A percentile compares a stretch with the other conserved stretches of the same genome.
Conservation (phyloP, 805 yeast species). For the Lipomyces yamadae region DNA sequence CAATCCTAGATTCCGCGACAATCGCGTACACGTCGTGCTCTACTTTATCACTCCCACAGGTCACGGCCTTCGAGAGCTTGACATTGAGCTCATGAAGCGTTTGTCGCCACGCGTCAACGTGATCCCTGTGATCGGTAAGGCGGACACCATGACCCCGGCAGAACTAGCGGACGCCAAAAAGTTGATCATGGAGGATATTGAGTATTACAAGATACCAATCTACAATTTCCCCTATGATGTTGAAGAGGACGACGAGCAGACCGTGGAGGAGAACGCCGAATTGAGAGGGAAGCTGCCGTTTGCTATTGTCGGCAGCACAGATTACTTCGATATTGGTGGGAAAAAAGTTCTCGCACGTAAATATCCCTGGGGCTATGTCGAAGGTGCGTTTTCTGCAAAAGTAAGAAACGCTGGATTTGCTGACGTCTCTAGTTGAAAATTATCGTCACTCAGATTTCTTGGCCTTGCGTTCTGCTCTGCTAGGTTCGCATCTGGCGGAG, state of each 20-base stretch:
- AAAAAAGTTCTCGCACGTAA: slow-evolving; percentile 55
- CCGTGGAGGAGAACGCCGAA: slow-evolving; percentile 45
- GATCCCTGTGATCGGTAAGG: slow-evolving; percentile 79
- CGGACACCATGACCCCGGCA: slow-evolving; percentile 73
- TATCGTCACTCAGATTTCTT: slow-evolving; percentile 47
- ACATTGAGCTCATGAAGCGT: slow-evolving; percentile 69
- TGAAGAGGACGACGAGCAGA: slow-evolving; percentile 55
- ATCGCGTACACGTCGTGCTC: slow-evolving; percentile 75
- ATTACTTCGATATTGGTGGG: slow-evolving; percentile 48
- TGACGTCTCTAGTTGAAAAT: slow-evolving; percentile 44
- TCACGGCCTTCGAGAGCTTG: slow-evolving; percentile 66
- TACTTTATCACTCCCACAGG: slow-evolving; percentile 73
- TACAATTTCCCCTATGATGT: slow-evolving; percentile 76
- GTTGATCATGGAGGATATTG: slow-evolving; percentile 61
- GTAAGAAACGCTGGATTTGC: neutral
- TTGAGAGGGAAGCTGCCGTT: slow-evolving; percentile 62
- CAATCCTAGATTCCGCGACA: slow-evolving; percentile 71
- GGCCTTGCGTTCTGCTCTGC: slow-evolving; percentile 66
- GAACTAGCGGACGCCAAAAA: slow-evolving; percentile 63
- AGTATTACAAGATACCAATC: slow-evolving; percentile 61
- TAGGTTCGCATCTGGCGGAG: slow-evolving; percentile 84
- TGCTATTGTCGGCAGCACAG: slow-evolving; percentile 61
- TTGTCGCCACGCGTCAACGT: slow-evolving; percentile 77
- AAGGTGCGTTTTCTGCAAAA: slow-evolving; percentile 45
- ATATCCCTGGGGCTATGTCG: slow-evolving; percentile 73